Conservation (phyloP, 768 basidiomycete species). For the Tulasnella sp. region DNA sequence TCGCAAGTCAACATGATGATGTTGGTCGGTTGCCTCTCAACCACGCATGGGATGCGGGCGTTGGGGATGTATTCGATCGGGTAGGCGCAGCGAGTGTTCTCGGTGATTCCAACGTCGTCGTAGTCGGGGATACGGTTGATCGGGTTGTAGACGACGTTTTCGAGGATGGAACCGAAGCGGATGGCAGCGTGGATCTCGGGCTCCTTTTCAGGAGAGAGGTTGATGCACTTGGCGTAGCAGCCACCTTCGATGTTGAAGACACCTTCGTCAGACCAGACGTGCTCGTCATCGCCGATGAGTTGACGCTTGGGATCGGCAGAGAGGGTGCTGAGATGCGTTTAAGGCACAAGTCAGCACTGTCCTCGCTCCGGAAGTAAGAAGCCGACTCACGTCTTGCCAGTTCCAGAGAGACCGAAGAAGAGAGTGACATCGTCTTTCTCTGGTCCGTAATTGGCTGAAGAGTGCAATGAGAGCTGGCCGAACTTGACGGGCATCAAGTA, state of each 20-base stretch:
- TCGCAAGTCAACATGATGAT: conserved; percentile 98
- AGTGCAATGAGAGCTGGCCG: conserved; percentile 95
- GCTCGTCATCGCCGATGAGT: conserved; percentile 98
- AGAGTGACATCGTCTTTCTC: conserved; percentile 89
- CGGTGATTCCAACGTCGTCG: conserved; percentile 93
- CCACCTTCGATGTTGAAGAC: conserved; percentile 99
- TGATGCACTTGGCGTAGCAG: conserved; percentile 98
- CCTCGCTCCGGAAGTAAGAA: neutral
- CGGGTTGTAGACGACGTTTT: conserved; percentile 98
- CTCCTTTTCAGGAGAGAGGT: conserved; percentile 94
- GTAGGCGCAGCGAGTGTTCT: conserved; percentile 99
- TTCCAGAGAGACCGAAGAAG: conserved; percentile 98
- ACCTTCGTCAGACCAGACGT: conserved; percentile 98
- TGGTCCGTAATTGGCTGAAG: conserved; percentile 93
- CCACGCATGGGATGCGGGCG: conserved; percentile 87
- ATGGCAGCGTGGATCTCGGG: conserved; percentile 97
- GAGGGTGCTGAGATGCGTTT: conserved; percentile 51
- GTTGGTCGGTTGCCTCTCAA: conserved; percentile 83
- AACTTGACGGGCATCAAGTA: conserved; percentile 99
- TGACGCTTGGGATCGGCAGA: conserved; percentile 92
- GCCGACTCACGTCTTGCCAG: conserved; percentile 74
- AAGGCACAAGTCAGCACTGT: neutral
- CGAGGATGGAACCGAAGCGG: conserved; percentile 91
- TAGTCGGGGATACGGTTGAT: conserved; percentile 80
- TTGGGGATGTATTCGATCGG: conserved; percentile 97